Base-by-base conservation (phyloP, 179 eudicot species). In the Heliamphora pulchella region DNA sequence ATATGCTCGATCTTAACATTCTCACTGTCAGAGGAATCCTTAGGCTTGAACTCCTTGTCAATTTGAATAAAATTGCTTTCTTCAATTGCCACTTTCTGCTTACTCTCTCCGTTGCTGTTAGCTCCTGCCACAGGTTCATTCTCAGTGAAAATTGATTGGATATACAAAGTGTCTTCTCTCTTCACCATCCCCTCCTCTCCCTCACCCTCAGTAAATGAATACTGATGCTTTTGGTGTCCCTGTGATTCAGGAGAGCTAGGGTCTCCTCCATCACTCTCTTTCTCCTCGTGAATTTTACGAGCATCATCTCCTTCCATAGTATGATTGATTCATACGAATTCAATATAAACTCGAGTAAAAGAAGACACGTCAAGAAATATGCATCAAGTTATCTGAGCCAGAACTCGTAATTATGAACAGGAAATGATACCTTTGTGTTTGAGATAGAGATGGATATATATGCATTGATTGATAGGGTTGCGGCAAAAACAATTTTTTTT, bases 301-400 rank as follows among this genome's bases (percentile, higher is more conserved):
- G 82, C 87, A 22, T 86, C 91, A 66, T 81, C 88, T n/a, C 89
- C 98, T 92, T 78, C 80, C 88, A 91, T 79, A 81, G 58, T 87
- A 87, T 79, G 83, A 87, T 88, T 85, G 85, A 90, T 86, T 63
- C 47, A 82, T n/a, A 77, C 22, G 3, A 81, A 55, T 57, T 74
- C 22, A 77, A 67, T 5, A 15, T 77, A 59, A 61, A 47, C 74
- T 55, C 9, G 48, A 74, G 71, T 47, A 77, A 58, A 71, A 3
- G 47, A 53, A 73, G 15, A 73, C 62, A 41, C 8, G 20, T 2
- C 50, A 72, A 78, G 17, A 43, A 71, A 59, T 46, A 58, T 41
- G 31, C 68, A 57, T 22, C 81, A 63, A 73, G 59, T n/a, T 62
- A 5, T 51, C 72, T 51, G 20, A 50, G 14, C 63, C 82, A 77